These are phyloP conservation scores for Haplographium delicatum DNA, from an alignment of 495 filamentous ascomycete genomes.

Conservation along the genomic window DNA sequence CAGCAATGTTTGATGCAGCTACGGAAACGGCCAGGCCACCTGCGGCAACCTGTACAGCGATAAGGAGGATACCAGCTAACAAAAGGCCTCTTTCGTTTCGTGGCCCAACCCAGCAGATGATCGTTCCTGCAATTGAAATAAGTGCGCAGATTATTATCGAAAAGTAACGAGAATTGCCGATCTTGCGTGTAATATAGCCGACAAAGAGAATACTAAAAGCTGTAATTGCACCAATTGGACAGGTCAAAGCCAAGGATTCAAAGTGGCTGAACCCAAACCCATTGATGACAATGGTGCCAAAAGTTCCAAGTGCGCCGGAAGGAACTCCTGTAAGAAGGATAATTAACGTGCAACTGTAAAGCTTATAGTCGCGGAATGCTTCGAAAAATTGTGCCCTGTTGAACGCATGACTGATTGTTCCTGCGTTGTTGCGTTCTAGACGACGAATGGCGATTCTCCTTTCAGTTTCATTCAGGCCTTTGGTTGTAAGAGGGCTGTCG, in stretches of 20 bases:
- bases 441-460: slow-evolving; percentile 53
- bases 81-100: slow-evolving; percentile 33
- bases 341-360: slow-evolving; percentile 52
- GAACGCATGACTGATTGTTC: slow-evolving; percentile 55
- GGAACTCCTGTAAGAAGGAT: slow-evolving; percentile 41
- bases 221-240: slow-evolving; percentile 35
- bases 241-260: slow-evolving; percentile 39
- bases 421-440: slow-evolving; percentile 54
- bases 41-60: slow-evolving; percentile 52
- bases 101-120: slow-evolving; percentile 61
- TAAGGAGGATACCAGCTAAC: slow-evolving; percentile 40
- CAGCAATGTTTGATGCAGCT: slow-evolving; percentile 35
- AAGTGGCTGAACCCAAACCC: slow-evolving; percentile 40
- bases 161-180: slow-evolving; percentile 55
- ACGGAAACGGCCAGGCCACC: slow-evolving; percentile 55
- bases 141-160: slow-evolving; percentile 57
- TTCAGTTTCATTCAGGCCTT: slow-evolving; percentile 48
- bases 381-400: slow-evolving; percentile 53
- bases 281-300: slow-evolving; percentile 54
- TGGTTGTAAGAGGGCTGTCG: slow-evolving; percentile 55
- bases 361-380: slow-evolving; percentile 48
- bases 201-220: slow-evolving; percentile 56
- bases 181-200: slow-evolving; percentile 51
- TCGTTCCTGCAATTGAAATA: slow-evolving; percentile 64
- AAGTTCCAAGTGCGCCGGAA: slow-evolving; percentile 53